Percentiles rank a stretch among this genome's conserved stretches.
Evolutionary conservation across 2,329 filamentous ascomycete species (phyloP).

Genomic region (Cryphonectria carpinicola): DNA sequence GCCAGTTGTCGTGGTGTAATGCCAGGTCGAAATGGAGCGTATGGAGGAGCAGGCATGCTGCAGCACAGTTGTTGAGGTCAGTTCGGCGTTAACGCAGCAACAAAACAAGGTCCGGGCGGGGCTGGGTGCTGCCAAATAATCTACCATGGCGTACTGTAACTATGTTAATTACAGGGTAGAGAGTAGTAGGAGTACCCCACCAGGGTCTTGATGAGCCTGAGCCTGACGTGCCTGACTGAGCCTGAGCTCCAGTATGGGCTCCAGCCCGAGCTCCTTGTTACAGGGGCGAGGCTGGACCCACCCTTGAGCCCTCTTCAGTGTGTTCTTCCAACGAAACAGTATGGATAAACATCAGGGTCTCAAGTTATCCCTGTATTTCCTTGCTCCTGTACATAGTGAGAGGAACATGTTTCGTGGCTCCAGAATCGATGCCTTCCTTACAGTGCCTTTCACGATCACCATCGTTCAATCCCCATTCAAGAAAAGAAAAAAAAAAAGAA

Average conservation of each 20-base stretch:
- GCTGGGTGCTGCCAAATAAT: conserved; percentile 5
- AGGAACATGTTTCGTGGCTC: background rate
- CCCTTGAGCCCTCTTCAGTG: background rate
- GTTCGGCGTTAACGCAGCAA: conserved; percentile 1
- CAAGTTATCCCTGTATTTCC: background rate
- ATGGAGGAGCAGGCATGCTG: background rate
- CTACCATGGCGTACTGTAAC: background rate
- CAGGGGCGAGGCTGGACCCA: background rate
- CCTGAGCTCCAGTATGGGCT: background rate
- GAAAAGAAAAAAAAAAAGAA: too few relatives aligned
- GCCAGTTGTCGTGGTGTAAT: background rate
- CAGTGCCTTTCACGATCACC: background rate
- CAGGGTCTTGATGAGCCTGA: background rate
- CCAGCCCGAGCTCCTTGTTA: background rate
- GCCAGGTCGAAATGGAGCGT: background rate
- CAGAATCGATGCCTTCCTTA: too few relatives aligned
- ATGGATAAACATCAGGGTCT: background rate
- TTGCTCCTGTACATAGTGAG: background rate
- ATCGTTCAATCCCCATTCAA: background rate
- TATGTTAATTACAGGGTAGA: background rate
- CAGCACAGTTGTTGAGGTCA: conserved; percentile 1
- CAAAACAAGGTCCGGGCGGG: conserved; percentile 4
- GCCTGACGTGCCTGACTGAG: background rate
- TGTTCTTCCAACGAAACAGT: background rate
- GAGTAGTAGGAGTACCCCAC: background rate